Percentiles rank a stretch among this genome's conserved stretches.
phyloP scores from a whole-genome alignment of 1,139 yeast species.

The Eremothecium sinecaudum region DNA sequence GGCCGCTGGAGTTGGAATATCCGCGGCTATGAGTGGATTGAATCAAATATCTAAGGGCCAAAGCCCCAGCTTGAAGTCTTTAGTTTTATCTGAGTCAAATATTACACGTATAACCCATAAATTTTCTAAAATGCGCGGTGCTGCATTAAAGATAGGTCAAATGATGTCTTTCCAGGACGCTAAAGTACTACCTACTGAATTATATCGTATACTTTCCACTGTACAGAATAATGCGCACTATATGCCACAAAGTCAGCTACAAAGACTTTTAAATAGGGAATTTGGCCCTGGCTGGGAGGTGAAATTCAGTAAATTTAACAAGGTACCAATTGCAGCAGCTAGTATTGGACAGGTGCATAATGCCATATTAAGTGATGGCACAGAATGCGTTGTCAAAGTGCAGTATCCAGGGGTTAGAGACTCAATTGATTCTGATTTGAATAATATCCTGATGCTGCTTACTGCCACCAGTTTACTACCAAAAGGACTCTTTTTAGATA shows the following conservation, averaged over 20 bases:
- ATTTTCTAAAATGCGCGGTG: conserved; percentile 93
- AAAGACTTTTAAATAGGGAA: conserved; percentile 61
- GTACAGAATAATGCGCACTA: conserved; percentile 94
- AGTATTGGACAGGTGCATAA: conserved; percentile 94
- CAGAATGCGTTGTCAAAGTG: conserved; percentile 85
- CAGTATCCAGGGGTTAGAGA: conserved; percentile 98
- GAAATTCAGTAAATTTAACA: conserved; percentile 67
- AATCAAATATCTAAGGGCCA: conserved; percentile 51
- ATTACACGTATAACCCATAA: conserved; percentile 82
- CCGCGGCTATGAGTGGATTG: conserved; percentile 73
- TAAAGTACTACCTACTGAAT: conserved; percentile 71
- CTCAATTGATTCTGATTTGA: conserved; percentile 88
- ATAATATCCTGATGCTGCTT: conserved; percentile 66
- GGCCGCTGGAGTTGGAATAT: conserved; percentile 86
- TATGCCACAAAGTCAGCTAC: conserved; percentile 90
- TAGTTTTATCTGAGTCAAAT: conserved; percentile 70
- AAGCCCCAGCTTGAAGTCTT: conserved; percentile 46
- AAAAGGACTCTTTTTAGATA: conserved; percentile 83
- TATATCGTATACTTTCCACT: conserved; percentile 67
- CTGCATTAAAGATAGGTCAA: conserved; percentile 93
- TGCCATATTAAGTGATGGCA: conserved; percentile 54
- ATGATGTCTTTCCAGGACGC: conserved; percentile 90
- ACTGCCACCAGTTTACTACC: conserved; percentile 86
- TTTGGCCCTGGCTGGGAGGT: conserved; percentile 73
- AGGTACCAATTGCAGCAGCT: conserved; percentile 93